Conservation (phyloP, 2,329 filamentous ascomycete genomes). For the Basipetospora chlamydospora region DNA sequence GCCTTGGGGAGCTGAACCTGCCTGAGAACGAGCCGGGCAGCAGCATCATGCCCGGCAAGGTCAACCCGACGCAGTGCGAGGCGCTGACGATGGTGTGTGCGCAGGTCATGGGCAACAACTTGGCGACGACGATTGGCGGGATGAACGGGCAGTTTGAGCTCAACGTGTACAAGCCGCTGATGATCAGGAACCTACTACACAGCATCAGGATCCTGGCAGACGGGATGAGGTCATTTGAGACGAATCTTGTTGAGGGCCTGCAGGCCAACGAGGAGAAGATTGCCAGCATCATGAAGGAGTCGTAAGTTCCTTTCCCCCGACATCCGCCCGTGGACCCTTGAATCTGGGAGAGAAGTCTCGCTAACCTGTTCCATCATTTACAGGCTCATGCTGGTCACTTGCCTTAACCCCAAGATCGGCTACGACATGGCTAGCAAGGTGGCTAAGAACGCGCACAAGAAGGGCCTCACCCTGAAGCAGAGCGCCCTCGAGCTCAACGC, state of each 20-base stretch:
- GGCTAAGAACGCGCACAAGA: conserved; percentile 98
- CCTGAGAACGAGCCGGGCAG: conserved; percentile 97
- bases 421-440: conserved; percentile 97
- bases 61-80: conserved; percentile 98
- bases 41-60: conserved; percentile 98
- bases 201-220: conserved; percentile 78
- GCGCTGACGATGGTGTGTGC: conserved; percentile 94
- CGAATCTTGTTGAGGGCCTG: conserved; percentile 77
- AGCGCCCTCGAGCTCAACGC: conserved; percentile 88
- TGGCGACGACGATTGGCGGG: conserved; percentile 81
- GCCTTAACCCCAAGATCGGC: conserved; percentile 91
- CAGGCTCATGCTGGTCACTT: conserved; percentile 95
- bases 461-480: conserved; percentile 85
- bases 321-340: background rate
- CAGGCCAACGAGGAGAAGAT: conserved; percentile 93
- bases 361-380: too few relatives aligned
- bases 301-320: conserved; percentile 38
- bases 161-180: conserved; percentile 95
- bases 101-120: conserved; percentile 96
- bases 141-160: conserved; percentile 98
- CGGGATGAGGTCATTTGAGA: conserved; percentile 89
- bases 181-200: conserved; percentile 92
- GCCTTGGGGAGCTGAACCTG: conserved; percentile 80
- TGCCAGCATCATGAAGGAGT: conserved; percentile 78
- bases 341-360: too few relatives aligned